phyloP scores from a whole-genome alignment of 768 basidiomycete genomes.

The Hericium coralloides region DNA sequence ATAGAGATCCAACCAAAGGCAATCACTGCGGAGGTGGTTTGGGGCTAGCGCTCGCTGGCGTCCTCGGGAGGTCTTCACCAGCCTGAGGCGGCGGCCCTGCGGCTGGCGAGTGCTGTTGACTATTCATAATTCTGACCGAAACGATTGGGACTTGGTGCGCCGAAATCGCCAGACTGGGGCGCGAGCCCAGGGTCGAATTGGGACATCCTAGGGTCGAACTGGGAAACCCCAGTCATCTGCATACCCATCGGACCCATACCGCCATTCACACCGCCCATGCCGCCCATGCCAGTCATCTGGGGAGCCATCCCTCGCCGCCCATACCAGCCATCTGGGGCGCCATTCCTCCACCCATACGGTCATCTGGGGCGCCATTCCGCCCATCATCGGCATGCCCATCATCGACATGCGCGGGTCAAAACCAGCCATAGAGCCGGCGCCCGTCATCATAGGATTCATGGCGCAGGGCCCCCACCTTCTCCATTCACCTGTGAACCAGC shows the following conservation, averaged over 20 bases:
- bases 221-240: constrained; percentile 7
- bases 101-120: not conserved
- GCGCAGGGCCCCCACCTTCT: constrained; percentile 36
- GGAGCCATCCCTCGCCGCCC: constrained; percentile 12
- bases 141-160: not conserved
- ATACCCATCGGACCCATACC: constrained; percentile 4
- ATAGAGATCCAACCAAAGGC: not conserved
- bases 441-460: constrained; percentile 32
- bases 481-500: constrained; percentile 70
- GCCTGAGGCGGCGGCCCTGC: not conserved
- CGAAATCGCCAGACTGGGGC: not conserved
- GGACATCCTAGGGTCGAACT: constrained; percentile 5
- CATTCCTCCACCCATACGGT: no score
- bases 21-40: not conserved
- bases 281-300: constrained; percentile 15
- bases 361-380: constrained; percentile 5
- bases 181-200: constrained; percentile 7
- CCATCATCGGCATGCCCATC: constrained; percentile 15
- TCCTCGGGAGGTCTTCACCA: not conserved
- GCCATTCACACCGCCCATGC: constrained; percentile 12
- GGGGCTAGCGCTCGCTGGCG: not conserved
- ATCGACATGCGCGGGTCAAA: constrained; percentile 2
- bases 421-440: constrained; percentile 5
- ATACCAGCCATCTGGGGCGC: constrained; percentile 4
- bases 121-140: not conserved